Evolutionary conservation across 2,329 filamentous ascomycete genomes (phyloP), one percentile per base, ranked within the genome.

Genomic region (Aspergillus fructus): DNA sequence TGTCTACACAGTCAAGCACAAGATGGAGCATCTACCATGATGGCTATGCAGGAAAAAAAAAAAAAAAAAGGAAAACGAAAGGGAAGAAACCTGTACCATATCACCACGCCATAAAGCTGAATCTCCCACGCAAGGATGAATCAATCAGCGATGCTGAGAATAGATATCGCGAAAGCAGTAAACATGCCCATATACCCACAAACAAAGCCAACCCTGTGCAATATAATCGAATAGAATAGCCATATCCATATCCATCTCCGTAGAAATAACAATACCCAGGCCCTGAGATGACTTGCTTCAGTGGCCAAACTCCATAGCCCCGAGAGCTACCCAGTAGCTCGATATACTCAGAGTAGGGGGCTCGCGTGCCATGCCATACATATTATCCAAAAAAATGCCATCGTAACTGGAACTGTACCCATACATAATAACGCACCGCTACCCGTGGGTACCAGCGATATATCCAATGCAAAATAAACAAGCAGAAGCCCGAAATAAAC

Each of bases 371-470:
- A 50, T 21, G 30, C 47, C 53, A 55, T 60, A 56, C 45, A 49
- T 59, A 66, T 58, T 66, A 66, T 60, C 64, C 64, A 64, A 64
- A 60, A 63, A 63, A 61, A 60, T 49, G 41, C 62, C 59, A 60
- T 62, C 61, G 40, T 57, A 58, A 61, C 42, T 58, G 53, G 58
- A 56, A 49, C 46, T 60, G 60, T 61, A 61, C 58, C 58, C 59
- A 63, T 62, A 58, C 59, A 63, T 40, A 47, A 48, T 55, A 61
- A 39, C 39, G 39, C 19, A 33, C 56, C 45, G 56, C 54, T 53
- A 51, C 39, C 58, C 48, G 52, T 47, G 37, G 45, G 30, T 47
- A 47, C 49, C 37, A 19, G 48, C 37, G 37, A 53, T 49, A 49
- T 55, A 53, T 59, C 53, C 49, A 56, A 55, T 55, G 53, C 53